Conservation (phyloP, 2,329 filamentous ascomycete species). For the Dactylonectria estremocensis region DNA sequence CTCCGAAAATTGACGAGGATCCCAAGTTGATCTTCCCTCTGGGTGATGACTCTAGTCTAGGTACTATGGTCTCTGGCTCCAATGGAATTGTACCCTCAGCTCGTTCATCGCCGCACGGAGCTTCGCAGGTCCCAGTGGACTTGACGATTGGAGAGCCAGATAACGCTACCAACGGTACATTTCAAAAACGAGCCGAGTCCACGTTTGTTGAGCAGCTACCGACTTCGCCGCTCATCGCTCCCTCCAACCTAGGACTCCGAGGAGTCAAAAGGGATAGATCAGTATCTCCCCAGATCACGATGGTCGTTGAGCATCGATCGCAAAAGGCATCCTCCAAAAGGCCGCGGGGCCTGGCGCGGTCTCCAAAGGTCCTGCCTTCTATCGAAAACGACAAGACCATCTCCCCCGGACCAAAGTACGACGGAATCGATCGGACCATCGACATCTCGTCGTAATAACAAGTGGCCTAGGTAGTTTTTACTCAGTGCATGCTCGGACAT, state of each 20-base stretch:
- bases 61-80: constrained; percentile 37
- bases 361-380: constrained; percentile 24
- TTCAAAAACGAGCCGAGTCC: constrained; percentile 16
- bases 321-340: background rate
- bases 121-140: constrained; percentile 30
- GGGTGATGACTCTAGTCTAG: constrained; percentile 39
- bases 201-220: constrained; percentile 38
- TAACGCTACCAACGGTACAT: background rate
- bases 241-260: constrained; percentile 8
- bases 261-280: constrained; percentile 30
- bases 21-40: constrained; percentile 37
- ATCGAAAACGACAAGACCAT: constrained; percentile 40
- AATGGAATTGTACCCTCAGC: constrained; percentile 42
- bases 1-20: constrained; percentile 31
- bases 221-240: constrained; percentile 28
- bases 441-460: constrained; percentile 30
- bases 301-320: constrained; percentile 2
- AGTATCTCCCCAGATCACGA: constrained; percentile 27
- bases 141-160: constrained; percentile 25
- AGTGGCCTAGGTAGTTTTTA: background rate
- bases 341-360: background rate
- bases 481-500: background rate
- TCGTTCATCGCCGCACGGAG: constrained; percentile 38
- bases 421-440: constrained; percentile 51
- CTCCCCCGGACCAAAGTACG: constrained; percentile 45